phyloP scores from a whole-genome alignment of 108 stramenopile genomes.

The Aurantiochytrium sp. region DNA sequence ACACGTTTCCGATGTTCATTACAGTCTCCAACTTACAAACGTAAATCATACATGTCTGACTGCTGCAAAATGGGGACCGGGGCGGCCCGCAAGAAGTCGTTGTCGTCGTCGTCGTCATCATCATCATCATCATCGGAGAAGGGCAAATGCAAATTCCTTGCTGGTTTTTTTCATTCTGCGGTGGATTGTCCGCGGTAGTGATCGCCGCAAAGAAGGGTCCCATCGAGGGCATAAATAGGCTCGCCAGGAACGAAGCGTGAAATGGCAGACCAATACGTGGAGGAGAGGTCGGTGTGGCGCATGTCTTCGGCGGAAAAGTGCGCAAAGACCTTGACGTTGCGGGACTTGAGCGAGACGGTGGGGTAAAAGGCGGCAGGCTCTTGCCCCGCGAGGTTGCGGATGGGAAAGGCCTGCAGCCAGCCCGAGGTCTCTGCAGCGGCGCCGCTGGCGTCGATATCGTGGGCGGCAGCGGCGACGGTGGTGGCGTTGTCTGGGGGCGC shows the following conservation, averaged over 20 bases:
- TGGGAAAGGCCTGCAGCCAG: not conserved
- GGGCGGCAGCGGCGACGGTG: too few relatives aligned
- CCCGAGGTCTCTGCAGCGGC: not conserved
- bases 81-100: too few relatives aligned
- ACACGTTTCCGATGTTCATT: too few relatives aligned
- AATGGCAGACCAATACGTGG: not conserved
- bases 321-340: conserved; percentile 24
- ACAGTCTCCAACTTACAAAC: too few relatives aligned
- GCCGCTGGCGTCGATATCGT: too few relatives aligned
- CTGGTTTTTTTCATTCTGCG: not conserved
- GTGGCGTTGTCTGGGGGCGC: too few relatives aligned
- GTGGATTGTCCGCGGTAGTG: not conserved
- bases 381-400: not conserved
- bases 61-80: too few relatives aligned
- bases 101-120: too few relatives aligned
- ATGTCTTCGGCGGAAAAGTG: conserved; percentile 27
- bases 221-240: conserved; percentile 25
- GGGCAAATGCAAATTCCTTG: not conserved
- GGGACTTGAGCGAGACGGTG: not conserved
- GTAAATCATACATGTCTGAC: too few relatives aligned
- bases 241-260: not conserved
- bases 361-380: not conserved
- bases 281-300: not conserved
- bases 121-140: too few relatives aligned
- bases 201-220: not conserved